These are phyloP conservation scores for Anethum foeniculum DNA, from an alignment of 140 eudicot genomes.

Conservation along the genomic window DNA sequence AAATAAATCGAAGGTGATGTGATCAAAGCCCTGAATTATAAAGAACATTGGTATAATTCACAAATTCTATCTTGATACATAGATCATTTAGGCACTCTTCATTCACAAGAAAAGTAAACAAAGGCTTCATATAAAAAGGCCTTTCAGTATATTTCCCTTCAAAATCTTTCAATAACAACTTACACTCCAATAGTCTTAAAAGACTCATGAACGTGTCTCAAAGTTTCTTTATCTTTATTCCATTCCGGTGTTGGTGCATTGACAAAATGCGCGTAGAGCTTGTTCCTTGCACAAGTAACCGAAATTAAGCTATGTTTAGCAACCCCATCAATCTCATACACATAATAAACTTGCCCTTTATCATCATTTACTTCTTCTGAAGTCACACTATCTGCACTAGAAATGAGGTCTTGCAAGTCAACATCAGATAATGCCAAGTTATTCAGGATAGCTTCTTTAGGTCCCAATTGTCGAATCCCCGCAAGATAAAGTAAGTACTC, in stretches of 20 bases:
- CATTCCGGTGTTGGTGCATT: conserved; percentile 91
- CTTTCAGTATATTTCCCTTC: neutral
- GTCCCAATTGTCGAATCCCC: conserved; percentile 68
- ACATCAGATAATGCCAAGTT: conserved; percentile 87
- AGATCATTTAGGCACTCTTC: neutral
- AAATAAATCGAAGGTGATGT: neutral
- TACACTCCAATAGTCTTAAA: conserved; percentile 55
- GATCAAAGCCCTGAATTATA: neutral
- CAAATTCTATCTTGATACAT: neutral
- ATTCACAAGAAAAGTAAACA: neutral
- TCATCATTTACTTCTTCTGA: conserved; percentile 75
- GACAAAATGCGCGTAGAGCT: conserved; percentile 89
- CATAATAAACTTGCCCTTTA: conserved; percentile 78
- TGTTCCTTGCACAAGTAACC: conserved; percentile 83
- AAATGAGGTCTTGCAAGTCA: conserved; percentile 62
- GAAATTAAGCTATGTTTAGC: conserved; percentile 70
- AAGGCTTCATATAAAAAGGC: neutral
- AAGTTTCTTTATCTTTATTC: conserved; percentile 64
- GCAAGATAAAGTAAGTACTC: conserved; percentile 69
- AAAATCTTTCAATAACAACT: neutral
- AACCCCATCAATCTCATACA: conserved; percentile 61
- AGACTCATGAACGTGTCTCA: conserved; percentile 81
- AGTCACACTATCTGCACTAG: conserved; percentile 54
- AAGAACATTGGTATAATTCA: neutral
- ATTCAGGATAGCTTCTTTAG: conserved; percentile 58